phyloP scores from a whole-genome alignment of 2,329 filamentous ascomycete genomes.

The Annulohypoxylon truncatum region DNA sequence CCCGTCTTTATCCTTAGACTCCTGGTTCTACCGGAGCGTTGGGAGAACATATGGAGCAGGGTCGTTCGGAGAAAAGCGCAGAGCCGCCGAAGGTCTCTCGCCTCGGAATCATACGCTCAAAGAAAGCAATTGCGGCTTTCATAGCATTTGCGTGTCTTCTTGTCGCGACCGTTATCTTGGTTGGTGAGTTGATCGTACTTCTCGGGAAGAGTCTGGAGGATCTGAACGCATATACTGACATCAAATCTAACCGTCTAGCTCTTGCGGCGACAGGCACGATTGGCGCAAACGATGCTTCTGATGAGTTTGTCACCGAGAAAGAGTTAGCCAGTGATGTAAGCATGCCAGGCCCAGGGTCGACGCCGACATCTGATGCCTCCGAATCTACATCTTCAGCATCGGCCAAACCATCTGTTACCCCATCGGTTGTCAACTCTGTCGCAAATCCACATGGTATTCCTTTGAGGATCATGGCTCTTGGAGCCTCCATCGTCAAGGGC shows the following conservation, averaged over 20 bases:
- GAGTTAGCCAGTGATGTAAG: constrained; percentile 2
- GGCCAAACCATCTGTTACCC: constrained; percentile 1
- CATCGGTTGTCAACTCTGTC: constrained; percentile 3
- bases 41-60: constrained; percentile 15
- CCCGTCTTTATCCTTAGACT: background rate
- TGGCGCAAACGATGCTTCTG: constrained; percentile 16
- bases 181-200: constrained; percentile 27
- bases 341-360: background rate
- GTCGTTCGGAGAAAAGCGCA: constrained; percentile 24
- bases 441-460: constrained; percentile 50
- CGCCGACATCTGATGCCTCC: constrained; percentile 7
- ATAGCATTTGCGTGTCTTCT: constrained; percentile 7
- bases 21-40: constrained; percentile 1
- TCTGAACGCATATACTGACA: constrained; percentile 7
- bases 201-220: background rate
- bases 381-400: constrained; percentile 1
- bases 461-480: constrained; percentile 45
- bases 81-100: constrained; percentile 14
- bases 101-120: constrained; percentile 23
- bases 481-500: constrained; percentile 45
- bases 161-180: constrained; percentile 23
- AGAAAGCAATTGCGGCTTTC: constrained; percentile 32
- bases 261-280: constrained; percentile 29
- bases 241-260: constrained; percentile 6
- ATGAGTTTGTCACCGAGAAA: constrained; percentile 7